Conservation (phyloP, 179 eudicot genomes). For the Heliamphora pulchella region DNA sequence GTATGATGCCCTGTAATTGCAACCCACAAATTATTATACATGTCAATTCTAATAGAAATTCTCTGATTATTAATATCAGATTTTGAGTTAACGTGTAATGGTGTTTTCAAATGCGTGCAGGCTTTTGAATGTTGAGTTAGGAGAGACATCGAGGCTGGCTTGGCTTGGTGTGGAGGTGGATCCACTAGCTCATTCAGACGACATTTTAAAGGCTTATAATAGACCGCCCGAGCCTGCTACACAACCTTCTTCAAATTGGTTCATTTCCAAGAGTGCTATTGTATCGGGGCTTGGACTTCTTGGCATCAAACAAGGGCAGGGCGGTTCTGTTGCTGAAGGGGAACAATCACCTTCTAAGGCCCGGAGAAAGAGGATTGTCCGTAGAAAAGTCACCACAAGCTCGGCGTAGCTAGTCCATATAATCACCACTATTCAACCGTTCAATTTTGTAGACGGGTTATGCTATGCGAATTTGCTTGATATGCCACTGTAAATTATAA, state of each 20-base stretch:
- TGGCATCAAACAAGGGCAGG: conserved; percentile 60
- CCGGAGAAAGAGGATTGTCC: conserved; percentile 66
- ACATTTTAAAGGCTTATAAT: conserved; percentile 55
- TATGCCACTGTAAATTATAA: no score
- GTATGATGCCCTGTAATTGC: no score
- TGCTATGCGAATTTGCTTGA: no score
- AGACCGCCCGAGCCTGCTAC: conserved; percentile 47
- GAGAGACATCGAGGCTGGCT: conserved; percentile 78
- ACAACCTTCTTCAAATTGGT: conserved; percentile 66
- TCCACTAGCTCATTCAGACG: conserved; percentile 69
- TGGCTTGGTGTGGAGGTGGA: conserved; percentile 95
- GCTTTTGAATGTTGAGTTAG: conserved; percentile 68
- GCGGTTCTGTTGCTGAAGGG: conserved; percentile 37
- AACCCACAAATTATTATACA: no score
- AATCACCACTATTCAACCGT: no score
- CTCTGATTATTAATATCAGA: not conserved
- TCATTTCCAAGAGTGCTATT: conserved; percentile 65
- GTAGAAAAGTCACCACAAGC: conserved; percentile 44
- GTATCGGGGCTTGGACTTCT: conserved; percentile 81
- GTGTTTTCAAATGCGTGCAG: conserved; percentile 33
- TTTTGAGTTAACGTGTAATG: not conserved
- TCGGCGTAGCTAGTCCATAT: no score
- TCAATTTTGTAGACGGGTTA: no score
- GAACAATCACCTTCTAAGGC: conserved; percentile 59
- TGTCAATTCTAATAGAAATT: no score